Evolutionary conservation across 2,329 filamentous ascomycete species (phyloP).

Genomic region (Elsinoe arachidis): DNA sequence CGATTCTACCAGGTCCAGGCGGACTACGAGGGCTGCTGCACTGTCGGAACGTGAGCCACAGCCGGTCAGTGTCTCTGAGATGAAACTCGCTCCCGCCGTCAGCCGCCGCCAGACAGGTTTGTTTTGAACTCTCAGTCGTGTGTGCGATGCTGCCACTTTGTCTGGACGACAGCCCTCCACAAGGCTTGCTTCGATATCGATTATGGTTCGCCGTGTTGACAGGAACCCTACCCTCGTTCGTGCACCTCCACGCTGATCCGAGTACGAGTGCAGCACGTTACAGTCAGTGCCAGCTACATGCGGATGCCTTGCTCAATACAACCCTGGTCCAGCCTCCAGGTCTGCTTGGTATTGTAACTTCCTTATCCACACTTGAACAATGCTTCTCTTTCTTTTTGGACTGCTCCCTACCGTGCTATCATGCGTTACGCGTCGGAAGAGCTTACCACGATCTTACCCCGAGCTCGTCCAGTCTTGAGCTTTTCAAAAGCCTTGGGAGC

Average conservation of each 20-base stretch:
- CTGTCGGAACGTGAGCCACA: constrained; percentile 5
- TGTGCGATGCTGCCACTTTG: background rate
- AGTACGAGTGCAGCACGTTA: no score
- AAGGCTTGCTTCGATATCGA: background rate
- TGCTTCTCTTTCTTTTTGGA: constrained; percentile 5
- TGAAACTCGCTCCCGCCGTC: constrained; percentile 9
- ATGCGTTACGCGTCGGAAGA: background rate
- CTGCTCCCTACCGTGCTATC: background rate
- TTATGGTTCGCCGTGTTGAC: background rate
- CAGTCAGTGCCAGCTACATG: background rate
- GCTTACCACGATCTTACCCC: constrained; percentile 50
- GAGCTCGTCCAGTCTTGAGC: constrained; percentile 47
- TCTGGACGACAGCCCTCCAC: background rate
- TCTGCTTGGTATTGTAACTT: background rate
- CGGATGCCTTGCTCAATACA: background rate
- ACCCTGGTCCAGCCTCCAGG: background rate
- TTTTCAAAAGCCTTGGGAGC: constrained; percentile 50
- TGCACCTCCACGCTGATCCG: no score
- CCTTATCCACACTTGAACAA: constrained; percentile 3
- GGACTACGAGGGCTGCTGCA: background rate
- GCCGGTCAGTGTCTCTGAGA: background rate
- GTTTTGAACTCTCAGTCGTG: background rate
- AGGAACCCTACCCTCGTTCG: background rate
- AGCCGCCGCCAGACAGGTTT: constrained; percentile 3
- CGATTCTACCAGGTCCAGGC: background rate